Conservation (phyloP, 352 stramenopile genomes). For the Globisporangium acanthophoron region DNA sequence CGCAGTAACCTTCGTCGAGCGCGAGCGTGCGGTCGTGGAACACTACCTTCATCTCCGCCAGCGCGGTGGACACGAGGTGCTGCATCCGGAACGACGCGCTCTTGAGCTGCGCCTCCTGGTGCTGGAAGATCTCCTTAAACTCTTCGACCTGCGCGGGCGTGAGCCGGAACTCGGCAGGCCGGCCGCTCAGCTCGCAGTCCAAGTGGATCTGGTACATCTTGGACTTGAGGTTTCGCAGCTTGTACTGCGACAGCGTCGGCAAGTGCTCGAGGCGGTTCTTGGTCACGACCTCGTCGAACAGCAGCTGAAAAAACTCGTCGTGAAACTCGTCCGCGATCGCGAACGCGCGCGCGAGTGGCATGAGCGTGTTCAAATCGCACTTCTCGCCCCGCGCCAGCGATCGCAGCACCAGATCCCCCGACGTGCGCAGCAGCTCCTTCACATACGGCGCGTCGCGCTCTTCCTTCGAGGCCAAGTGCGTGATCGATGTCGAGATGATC, state of each 20-base stretch:
- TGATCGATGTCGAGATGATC: constrained; percentile 39
- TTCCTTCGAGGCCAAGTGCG: constrained; percentile 46
- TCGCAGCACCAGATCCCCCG: constrained; percentile 30
- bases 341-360: constrained; percentile 46
- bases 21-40: constrained; percentile 24
- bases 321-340: constrained; percentile 52
- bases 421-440: constrained; percentile 29
- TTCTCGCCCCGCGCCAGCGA: constrained; percentile 15
- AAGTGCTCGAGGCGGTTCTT: constrained; percentile 29
- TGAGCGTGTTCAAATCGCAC: constrained; percentile 21
- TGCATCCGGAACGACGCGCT: constrained; percentile 51
- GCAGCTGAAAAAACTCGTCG: constrained; percentile 32
- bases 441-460: constrained; percentile 47
- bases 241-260: constrained; percentile 22
- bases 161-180: constrained; percentile 30
- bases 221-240: constrained; percentile 28
- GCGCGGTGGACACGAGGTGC: constrained; percentile 46
- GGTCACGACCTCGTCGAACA: constrained; percentile 48
- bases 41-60: constrained; percentile 46
- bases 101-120: constrained; percentile 43
- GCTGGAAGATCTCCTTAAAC: constrained; percentile 40
- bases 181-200: constrained; percentile 36
- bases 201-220: constrained; percentile 68
- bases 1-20: constrained; percentile 37
- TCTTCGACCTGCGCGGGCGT: constrained; percentile 19